phyloP scores from a whole-genome alignment of 2,329 filamentous ascomycete genomes.

The Arthrobotrys conoides region DNA sequence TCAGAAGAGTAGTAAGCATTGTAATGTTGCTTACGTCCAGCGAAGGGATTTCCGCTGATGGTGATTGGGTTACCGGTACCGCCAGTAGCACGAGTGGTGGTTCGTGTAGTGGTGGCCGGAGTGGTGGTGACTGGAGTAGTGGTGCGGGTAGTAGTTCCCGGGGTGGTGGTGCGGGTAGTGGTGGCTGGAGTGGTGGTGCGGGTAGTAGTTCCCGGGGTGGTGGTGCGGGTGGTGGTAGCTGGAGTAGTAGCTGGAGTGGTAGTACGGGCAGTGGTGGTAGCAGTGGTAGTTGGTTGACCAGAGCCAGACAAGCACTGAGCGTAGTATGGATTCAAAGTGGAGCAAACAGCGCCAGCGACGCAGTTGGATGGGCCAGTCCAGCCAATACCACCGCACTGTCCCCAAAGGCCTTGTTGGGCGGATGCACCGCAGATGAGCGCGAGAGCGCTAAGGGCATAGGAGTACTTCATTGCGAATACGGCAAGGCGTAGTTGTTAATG shows the following conservation, averaged over 20 bases:
- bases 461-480: conserved; percentile 60
- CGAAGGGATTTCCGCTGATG: conserved; percentile 70
- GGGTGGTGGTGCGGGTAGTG: conserved; percentile 37
- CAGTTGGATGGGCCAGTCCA: conserved; percentile 62
- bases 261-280: not conserved
- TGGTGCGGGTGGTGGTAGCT: conserved; percentile 15
- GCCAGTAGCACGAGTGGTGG: conserved; percentile 29
- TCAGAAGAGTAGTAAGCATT: conserved; percentile 74
- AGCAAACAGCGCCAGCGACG: conserved; percentile 61
- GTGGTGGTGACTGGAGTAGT: conserved; percentile 22
- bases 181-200: conserved; percentile 29
- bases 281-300: conserved; percentile 33
- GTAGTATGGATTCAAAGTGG: conserved; percentile 62
- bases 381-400: conserved; percentile 61
- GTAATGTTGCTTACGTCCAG: conserved; percentile 71
- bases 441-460: conserved; percentile 56
- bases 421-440: conserved; percentile 57
- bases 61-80: conserved; percentile 54
- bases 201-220: conserved; percentile 27
- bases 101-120: conserved; percentile 25
- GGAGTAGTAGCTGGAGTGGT: conserved; percentile 21
- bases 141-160: conserved; percentile 8
- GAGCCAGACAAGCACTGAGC: conserved; percentile 63
- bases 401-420: conserved; percentile 54
- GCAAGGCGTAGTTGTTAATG: conserved; percentile 49